Percentiles rank a stretch among this genome's conserved stretches.
Conservation (phyloP, 805 yeast genomes). For the Debaryomyces hansenii region DNA sequence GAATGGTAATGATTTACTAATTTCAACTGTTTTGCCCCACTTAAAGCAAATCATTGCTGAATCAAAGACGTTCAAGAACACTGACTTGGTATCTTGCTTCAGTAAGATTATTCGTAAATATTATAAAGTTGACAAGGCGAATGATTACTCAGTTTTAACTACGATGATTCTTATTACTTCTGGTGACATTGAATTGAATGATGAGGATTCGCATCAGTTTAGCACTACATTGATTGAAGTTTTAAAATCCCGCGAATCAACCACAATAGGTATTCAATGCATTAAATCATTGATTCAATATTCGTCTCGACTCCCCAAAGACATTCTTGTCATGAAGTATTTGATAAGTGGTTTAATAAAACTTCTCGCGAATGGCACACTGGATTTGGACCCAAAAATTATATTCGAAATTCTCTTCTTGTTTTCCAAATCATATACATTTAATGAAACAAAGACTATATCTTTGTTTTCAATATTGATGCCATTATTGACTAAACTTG, state of each 20-base stretch:
- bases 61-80: conserved; percentile 14
- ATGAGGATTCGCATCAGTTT: conserved; percentile 20
- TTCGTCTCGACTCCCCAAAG: conserved; percentile 23
- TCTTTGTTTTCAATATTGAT: conserved; percentile 33
- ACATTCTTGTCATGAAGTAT: conserved; percentile 39
- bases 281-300: conserved; percentile 54
- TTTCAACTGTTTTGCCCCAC: conserved; percentile 50
- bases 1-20: conserved; percentile 35
- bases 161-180: conserved; percentile 33
- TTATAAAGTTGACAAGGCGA: conserved; percentile 14
- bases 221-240: conserved; percentile 24
- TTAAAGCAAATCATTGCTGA: conserved; percentile 34
- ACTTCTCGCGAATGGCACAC: conserved; percentile 15
- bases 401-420: conserved; percentile 50
- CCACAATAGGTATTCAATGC: conserved; percentile 49
- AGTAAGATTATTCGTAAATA: conserved; percentile 19
- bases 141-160: conserved; percentile 32
- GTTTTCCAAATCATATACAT: conserved; percentile 35
- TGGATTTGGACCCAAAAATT: conserved; percentile 29
- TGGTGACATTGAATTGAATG: conserved; percentile 30
- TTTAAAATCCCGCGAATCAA: conserved; percentile 19
- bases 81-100: conserved; percentile 26
- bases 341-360: conserved; percentile 48
- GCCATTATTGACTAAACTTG: conserved; percentile 35
- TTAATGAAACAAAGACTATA: conserved; percentile 27